These are phyloP conservation scores for Aspergillus pseudonomiae DNA, from an alignment of 2,329 filamentous ascomycete species.

Conservation along the genomic window DNA sequence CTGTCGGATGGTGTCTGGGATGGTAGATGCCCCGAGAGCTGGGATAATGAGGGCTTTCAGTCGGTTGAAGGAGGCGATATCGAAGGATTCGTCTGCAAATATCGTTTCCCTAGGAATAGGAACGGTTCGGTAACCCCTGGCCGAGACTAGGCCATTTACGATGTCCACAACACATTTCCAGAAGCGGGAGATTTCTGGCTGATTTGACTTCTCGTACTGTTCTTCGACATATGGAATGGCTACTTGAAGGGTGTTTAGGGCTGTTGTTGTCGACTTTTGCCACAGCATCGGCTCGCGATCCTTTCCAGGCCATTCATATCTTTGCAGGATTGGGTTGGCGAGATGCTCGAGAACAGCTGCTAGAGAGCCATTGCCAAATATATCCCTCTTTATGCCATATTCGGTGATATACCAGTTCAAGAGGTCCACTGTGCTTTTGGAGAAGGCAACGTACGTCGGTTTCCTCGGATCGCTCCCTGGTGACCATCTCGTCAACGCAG, in stretches of 20 bases:
- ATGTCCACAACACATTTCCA: slow-evolving; percentile 72
- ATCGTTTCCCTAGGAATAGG: slow-evolving; percentile 51
- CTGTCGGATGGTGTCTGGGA: slow-evolving; percentile 69
- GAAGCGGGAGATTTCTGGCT: slow-evolving; percentile 57
- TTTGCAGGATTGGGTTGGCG: slow-evolving; percentile 70
- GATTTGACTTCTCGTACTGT: slow-evolving; percentile 34
- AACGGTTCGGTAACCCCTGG: slow-evolving; percentile 57
- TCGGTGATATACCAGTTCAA: slow-evolving; percentile 52
- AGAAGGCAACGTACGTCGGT: slow-evolving; percentile 86
- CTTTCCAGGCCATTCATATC: slow-evolving; percentile 75
- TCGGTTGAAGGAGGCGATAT: slow-evolving; percentile 72
- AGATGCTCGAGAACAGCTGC: slow-evolving; percentile 68
- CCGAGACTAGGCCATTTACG: slow-evolving; percentile 69
- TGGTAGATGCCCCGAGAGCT: slow-evolving; percentile 64
- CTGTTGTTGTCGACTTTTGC: slow-evolving; percentile 75
- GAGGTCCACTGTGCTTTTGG: slow-evolving; percentile 76
- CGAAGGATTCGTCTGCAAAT: slow-evolving; percentile 74
- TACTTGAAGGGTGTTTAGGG: slow-evolving; percentile 68
- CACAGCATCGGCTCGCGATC: slow-evolving; percentile 75
- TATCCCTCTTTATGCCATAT: slow-evolving; percentile 58
- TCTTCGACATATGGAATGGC: slow-evolving; percentile 64
- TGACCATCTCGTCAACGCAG: slow-evolving; percentile 54
- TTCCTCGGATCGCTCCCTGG: slow-evolving; percentile 48
- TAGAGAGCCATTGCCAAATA: slow-evolving; percentile 72
- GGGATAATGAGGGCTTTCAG: slow-evolving; percentile 72